Evolutionary conservation across 768 basidiomycete species (phyloP).

Genomic region (Paxillus ammoniavirescens): DNA sequence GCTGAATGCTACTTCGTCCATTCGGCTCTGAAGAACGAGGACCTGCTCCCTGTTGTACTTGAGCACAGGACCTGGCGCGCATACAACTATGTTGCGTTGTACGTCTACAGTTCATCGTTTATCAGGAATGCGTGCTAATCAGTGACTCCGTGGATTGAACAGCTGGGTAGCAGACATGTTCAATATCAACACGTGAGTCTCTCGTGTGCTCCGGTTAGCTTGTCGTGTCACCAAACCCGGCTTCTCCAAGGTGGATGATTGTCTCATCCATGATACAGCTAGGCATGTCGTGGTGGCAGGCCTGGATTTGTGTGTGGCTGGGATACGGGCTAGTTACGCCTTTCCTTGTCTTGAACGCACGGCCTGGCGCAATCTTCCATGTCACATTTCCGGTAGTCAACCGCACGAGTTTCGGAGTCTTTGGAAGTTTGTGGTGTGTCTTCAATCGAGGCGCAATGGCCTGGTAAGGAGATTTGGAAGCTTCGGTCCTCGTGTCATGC

Average conservation of each 20-base stretch:
- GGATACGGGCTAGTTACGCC: conserved; percentile 59
- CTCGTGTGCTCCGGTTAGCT: not conserved
- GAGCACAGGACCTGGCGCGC: conserved; percentile 64
- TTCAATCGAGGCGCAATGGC: conserved; percentile 75
- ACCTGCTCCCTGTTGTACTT: conserved; percentile 64
- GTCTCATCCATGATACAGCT: conserved; percentile 71
- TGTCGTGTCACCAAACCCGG: conserved; percentile 2
- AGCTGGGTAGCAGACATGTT: conserved; percentile 84
- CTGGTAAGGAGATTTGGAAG: conserved; percentile 45
- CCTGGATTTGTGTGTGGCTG: conserved; percentile 78
- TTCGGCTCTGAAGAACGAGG: conserved; percentile 53
- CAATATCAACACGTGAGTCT: conserved; percentile 69
- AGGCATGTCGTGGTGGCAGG: conserved; percentile 81
- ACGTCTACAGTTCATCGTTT: conserved; percentile 17
- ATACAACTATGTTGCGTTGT: conserved; percentile 70
- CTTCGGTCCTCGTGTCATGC: conserved; percentile 13
- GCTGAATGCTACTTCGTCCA: conserved; percentile 8
- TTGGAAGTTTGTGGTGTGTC: conserved; percentile 76
- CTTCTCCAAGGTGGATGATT: conserved; percentile 64
- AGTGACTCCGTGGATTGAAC: conserved; percentile 7
- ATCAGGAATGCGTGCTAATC: not conserved
- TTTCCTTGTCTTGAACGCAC: conserved; percentile 75
- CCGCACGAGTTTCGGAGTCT: conserved; percentile 76
- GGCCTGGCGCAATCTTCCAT: conserved; percentile 75
- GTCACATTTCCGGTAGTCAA: conserved; percentile 75